Evolutionary conservation across 1,139 yeast genomes (phyloP).

Genomic region (Diutina ranongensis): DNA sequence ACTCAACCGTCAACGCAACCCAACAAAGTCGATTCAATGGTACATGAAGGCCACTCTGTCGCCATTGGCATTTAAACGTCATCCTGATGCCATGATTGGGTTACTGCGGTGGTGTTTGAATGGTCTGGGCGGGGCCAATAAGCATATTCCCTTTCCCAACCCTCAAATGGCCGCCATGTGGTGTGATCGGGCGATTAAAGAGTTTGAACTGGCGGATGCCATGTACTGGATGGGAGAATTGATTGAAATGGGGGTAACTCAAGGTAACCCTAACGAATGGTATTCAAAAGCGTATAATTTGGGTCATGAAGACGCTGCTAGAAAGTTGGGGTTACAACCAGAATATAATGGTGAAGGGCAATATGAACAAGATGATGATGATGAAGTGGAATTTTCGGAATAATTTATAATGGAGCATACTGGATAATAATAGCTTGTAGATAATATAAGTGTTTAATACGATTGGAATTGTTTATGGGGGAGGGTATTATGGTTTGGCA

Average conservation of each 20-base stretch:
- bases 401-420: neutral
- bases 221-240: slow-evolving; percentile 77
- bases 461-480: no score
- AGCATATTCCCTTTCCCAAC: slow-evolving; percentile 47
- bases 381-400: slow-evolving; percentile 4
- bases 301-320: slow-evolving; percentile 7
- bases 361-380: slow-evolving; percentile 3
- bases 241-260: slow-evolving; percentile 56
- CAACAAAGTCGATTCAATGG: slow-evolving; percentile 81
- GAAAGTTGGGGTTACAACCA: slow-evolving; percentile 5
- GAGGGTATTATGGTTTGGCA: no score
- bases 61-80: slow-evolving; percentile 44
- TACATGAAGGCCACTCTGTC: slow-evolving; percentile 65
- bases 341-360: slow-evolving; percentile 5
- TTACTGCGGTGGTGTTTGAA: slow-evolving; percentile 86
- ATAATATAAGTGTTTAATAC: no score
- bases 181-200: slow-evolving; percentile 81
- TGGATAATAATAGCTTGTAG: no score
- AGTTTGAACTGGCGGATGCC: slow-evolving; percentile 63
- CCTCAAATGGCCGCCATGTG: slow-evolving; percentile 77
- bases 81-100: slow-evolving; percentile 83
- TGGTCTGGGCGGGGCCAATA: slow-evolving; percentile 53
- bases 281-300: slow-evolving; percentile 7
- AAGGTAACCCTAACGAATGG: slow-evolving; percentile 10
- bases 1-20: slow-evolving; percentile 51